phyloP scores from a whole-genome alignment of 441 rosid species.

The Omphalea diandra region DNA sequence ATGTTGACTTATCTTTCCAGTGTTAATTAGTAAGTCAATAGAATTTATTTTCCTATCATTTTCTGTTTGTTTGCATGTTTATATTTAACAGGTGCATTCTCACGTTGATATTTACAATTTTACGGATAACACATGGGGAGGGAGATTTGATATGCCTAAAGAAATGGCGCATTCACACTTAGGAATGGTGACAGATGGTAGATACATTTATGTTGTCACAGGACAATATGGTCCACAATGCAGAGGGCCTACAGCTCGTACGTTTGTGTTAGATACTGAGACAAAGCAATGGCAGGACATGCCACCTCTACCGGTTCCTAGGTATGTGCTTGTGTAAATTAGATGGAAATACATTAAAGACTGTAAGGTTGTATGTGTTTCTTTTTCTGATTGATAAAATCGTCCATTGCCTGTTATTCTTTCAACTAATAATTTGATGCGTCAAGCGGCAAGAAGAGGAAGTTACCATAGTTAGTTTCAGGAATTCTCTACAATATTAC shows the following conservation, averaged over 20 bases:
- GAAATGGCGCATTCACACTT: conserved; percentile 99
- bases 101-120: conserved; percentile 91
- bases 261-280: conserved; percentile 78
- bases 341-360: not conserved
- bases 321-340: conserved; percentile 43
- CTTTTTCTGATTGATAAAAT: too few relatives aligned
- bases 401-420: too few relatives aligned
- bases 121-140: conserved; percentile 77
- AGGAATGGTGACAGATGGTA: conserved; percentile 96
- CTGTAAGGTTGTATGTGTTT: too few relatives aligned
- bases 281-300: conserved; percentile 75
- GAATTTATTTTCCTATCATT: not conserved
- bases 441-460: too few relatives aligned
- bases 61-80: conserved; percentile 11
- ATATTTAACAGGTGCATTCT: conserved; percentile 65
- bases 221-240: conserved; percentile 98
- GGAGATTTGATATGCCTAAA: conserved; percentile 88
- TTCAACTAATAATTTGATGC: too few relatives aligned
- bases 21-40: not conserved
- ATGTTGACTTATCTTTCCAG: not conserved
- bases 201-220: conserved; percentile 74
- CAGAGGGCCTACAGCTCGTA: conserved; percentile 81
- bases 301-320: conserved; percentile 74
- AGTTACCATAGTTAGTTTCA: too few relatives aligned
- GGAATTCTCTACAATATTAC: too few relatives aligned